These are phyloP conservation scores for Cordyceps cicadae DNA, from an alignment of 2,329 filamentous ascomycete genomes.

Conservation along the genomic window DNA sequence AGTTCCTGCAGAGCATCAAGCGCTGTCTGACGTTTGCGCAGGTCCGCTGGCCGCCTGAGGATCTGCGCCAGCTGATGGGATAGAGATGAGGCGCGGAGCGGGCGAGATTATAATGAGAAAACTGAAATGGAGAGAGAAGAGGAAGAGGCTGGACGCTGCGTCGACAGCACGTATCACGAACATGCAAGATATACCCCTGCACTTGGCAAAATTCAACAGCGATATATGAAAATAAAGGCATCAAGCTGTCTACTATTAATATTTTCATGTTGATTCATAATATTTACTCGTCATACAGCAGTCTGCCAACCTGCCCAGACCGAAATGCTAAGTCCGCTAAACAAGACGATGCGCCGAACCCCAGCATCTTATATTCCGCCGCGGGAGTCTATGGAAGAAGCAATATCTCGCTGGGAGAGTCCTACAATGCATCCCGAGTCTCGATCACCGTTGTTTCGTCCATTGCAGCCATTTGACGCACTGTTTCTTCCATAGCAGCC, in stretches of 20 bases:
- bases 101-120: conserved; percentile 13
- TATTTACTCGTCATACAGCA: background rate
- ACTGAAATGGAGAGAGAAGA: background rate
- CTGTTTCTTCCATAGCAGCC: background rate
- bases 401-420: background rate
- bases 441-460: background rate
- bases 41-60: conserved; percentile 89
- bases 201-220: background rate
- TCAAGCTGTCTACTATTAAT: background rate
- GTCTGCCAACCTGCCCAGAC: background rate
- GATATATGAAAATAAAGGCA: background rate
- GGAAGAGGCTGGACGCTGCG: background rate
- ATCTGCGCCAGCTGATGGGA: conserved; percentile 91
- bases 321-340: background rate
- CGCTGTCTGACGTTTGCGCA: conserved; percentile 93
- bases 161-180: background rate
- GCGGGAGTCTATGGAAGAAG: background rate
- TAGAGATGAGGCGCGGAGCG: conserved; percentile 27
- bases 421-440: background rate
- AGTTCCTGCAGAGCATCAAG: conserved; percentile 97
- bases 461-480: background rate
- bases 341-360: background rate
- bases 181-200: background rate
- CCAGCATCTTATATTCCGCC: too few relatives aligned
- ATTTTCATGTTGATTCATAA: background rate